Conservation (phyloP, 768 basidiomycete genomes). For the Leccinum disarticulatum region DNA sequence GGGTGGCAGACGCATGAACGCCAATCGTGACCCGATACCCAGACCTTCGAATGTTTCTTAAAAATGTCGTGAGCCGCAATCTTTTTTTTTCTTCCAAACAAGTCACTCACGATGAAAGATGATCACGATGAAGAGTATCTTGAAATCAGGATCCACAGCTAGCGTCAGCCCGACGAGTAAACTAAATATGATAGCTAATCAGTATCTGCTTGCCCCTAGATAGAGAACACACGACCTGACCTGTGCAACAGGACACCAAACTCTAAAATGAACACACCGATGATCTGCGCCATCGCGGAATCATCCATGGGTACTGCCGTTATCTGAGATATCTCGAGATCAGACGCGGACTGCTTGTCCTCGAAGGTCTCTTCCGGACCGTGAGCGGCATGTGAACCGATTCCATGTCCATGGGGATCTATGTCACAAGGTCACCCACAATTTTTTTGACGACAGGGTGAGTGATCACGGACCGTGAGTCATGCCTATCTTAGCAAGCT, state of each 20-base stretch:
- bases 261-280: slow-evolving; percentile 90
- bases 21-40: slow-evolving; percentile 88
- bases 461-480: slow-evolving; percentile 47
- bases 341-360: slow-evolving; percentile 18
- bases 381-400: slow-evolving; percentile 63
- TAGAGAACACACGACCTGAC: slow-evolving; percentile 27
- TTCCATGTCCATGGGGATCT: slow-evolving; percentile 70
- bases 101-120: slow-evolving; percentile 84
- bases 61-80: slow-evolving; percentile 2
- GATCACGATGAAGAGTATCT: slow-evolving; percentile 83
- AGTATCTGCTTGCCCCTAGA: background rate
- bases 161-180: slow-evolving; percentile 87
- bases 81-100: background rate
- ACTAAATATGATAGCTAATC: slow-evolving; percentile 36
- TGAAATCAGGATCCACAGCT: slow-evolving; percentile 83
- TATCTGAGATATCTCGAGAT: slow-evolving; percentile 28
- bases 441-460: background rate
- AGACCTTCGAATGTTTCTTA: slow-evolving; percentile 93
- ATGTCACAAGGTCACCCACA: background rate
- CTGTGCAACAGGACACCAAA: slow-evolving; percentile 91
- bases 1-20: slow-evolving; percentile 62
- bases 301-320: slow-evolving; percentile 34
- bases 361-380: slow-evolving; percentile 52
- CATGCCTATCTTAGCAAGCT: slow-evolving; percentile 65
- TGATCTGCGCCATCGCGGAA: slow-evolving; percentile 61